Conservation (phyloP, 345 rosid genomes). For the Firmiana major region DNA sequence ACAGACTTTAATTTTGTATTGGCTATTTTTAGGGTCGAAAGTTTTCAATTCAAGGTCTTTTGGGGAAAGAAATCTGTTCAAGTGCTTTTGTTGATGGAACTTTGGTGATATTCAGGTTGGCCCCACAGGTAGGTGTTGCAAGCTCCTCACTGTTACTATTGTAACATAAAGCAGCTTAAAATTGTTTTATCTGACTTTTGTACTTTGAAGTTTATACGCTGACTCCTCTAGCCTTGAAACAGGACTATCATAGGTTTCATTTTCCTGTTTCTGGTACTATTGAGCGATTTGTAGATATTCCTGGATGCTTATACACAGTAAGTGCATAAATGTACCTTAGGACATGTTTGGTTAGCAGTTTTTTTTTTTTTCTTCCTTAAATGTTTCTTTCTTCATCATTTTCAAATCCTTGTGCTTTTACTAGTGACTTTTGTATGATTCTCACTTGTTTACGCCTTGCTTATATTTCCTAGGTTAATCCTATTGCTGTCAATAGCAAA, state of each 20-base stretch:
- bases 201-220: not conserved
- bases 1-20: not conserved
- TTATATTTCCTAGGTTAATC: not conserved
- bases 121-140: conserved; percentile 66
- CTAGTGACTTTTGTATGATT: not conserved
- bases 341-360: not conserved
- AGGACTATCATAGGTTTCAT: conserved; percentile 95
- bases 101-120: conserved; percentile 83
- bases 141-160: not conserved
- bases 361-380: not conserved
- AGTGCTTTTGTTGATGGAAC: conserved; percentile 59
- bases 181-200: not conserved
- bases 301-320: conserved; percentile 85
- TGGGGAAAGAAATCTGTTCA: conserved; percentile 59
- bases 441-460: not conserved
- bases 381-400: not conserved
- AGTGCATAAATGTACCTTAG: conserved; percentile 14
- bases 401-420: not conserved
- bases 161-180: not conserved
- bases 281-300: conserved; percentile 52
- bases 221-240: conserved; percentile 17
- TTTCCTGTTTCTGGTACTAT: conserved; percentile 79
- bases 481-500: conserved; percentile 90
- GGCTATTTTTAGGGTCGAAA: conserved; percentile 57
- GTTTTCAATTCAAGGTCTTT: conserved; percentile 82